A percentile compares a stretch with the other conserved stretches of the same genome.
phyloP scores from a whole-genome alignment of 176 grass and related monocot genomes.

The Oryza brachyantha region DNA sequence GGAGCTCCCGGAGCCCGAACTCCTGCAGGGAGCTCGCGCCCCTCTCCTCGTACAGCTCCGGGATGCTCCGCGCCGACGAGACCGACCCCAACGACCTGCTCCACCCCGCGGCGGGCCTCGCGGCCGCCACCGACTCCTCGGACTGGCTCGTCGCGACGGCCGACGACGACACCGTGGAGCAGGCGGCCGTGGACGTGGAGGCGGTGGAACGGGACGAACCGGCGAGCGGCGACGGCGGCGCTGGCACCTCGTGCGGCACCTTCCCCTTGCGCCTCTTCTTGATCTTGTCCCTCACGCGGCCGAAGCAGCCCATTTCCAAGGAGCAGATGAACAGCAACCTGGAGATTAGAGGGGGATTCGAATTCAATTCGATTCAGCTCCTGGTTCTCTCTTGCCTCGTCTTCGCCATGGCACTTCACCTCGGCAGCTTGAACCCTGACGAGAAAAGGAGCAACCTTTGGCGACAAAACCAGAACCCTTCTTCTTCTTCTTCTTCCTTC shows the following conservation, averaged over 20 bases:
- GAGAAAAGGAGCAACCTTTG: neutral
- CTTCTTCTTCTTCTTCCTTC: neutral
- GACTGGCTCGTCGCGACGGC: slow-evolving; percentile 29
- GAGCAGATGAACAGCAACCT: neutral
- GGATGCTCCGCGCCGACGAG: slow-evolving; percentile 63
- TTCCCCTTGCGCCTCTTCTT: neutral
- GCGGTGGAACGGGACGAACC: slow-evolving; percentile 12
- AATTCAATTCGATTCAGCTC: slow-evolving; percentile 21
- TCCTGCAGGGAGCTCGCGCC: slow-evolving; percentile 43
- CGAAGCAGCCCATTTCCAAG: slow-evolving; percentile 38
- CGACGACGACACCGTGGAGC: slow-evolving; percentile 21
- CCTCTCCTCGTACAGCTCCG: slow-evolving; percentile 68
- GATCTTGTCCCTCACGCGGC: slow-evolving; percentile 21
- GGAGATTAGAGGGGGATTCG: neutral
- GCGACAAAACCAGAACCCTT: neutral
- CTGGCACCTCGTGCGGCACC: neutral
- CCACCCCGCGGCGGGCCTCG: neutral
- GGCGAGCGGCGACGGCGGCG: neutral
- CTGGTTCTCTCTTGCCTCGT: neutral
- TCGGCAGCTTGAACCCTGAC: neutral
- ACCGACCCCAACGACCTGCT: slow-evolving; percentile 52
- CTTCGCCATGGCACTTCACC: slow-evolving; percentile 8
- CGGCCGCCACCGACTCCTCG: slow-evolving; percentile 13
- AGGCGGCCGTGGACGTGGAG: slow-evolving; percentile 11
- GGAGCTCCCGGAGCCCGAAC: slow-evolving; percentile 65